Percentiles rank a stretch among this genome's conserved stretches.
Conservation (phyloP, 148 eudicot species). For the Spergularia marina region DNA sequence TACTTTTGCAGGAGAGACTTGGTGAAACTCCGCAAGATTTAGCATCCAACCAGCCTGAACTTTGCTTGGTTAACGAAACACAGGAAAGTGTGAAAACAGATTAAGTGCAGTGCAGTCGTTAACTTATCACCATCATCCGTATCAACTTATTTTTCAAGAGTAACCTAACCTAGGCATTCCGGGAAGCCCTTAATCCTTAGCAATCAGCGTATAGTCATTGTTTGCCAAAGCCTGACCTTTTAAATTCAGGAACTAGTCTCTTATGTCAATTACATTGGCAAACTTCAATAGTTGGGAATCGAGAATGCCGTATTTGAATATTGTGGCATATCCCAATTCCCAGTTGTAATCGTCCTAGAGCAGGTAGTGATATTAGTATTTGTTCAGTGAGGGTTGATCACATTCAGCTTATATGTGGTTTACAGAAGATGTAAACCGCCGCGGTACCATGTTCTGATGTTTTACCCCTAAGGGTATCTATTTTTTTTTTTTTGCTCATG, state of each 20-base stretch:
- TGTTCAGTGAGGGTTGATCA: constrained; percentile 15
- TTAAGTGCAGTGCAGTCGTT: constrained; percentile 37
- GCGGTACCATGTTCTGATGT: constrained; percentile 1
- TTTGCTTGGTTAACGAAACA: constrained; percentile 25
- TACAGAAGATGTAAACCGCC: constrained; percentile 22
- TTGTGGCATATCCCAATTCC: constrained; percentile 16
- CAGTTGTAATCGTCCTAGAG: constrained; percentile 19
- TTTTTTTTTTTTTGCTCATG: too few species aligned
- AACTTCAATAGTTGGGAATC: constrained; percentile 20
- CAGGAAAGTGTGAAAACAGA: constrained; percentile 40
- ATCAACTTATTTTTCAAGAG: constrained; percentile 29
- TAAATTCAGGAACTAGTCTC: constrained; percentile 26
- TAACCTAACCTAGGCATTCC: constrained; percentile 47
- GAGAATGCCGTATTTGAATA: constrained; percentile 8
- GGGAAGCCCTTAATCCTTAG: constrained; percentile 23
- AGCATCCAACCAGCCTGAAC: constrained; percentile 43
- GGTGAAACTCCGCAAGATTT: constrained; percentile 59
- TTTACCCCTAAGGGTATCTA: not conserved
- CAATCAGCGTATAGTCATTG: constrained; percentile 16
- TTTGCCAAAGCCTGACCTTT: constrained; percentile 32
- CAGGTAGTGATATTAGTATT: constrained; percentile 15
- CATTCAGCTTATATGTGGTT: constrained; percentile 18
- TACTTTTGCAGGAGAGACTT: constrained; percentile 68
- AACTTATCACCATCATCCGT: constrained; percentile 23
- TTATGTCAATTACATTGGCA: constrained; percentile 13